Evolutionary conservation across 169 alveolate genomes (phyloP), one percentile per base, ranked within the genome.

Genomic region (Plasmodium falciparum): DNA sequence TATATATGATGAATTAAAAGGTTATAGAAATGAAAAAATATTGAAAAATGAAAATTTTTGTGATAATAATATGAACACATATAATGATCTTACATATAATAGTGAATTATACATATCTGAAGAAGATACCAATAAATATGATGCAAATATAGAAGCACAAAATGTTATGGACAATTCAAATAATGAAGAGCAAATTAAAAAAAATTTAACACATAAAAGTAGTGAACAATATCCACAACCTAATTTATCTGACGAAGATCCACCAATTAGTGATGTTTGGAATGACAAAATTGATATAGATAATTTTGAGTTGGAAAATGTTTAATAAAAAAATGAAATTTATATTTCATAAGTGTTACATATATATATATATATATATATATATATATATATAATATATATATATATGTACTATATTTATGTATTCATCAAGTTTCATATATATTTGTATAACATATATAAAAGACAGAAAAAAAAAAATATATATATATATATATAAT

Each of bases 261-360:
- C 73, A 47, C 83, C 69, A 69, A 63, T 80, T 54, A 69, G 66
- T 33, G 90, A 80, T 17, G 90, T 80, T 2, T 80, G 90, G 90
- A 45, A 69, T 58, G 90, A 80, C 33, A 56, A 80, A 80, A 80
- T 80, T 33, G 90, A 80, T 33, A 29, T 80, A 43, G 90, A 80
- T 0, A 80, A 26, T 62, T 69, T 80, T 26, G 72, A 80, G 20
- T 49, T 66, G 26, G 73, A 54, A 3, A 54, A 76, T 12, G 26
- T 47, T 33, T 49, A 76, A 76, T 63, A 63, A 6, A 49, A 13
- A n/a, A 76, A 65, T 61, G 13, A 26, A 66, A 66, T 66, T 13
- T 15, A 52, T 52, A n/a, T 52, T 12, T 12, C 22, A 56, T 20
- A 72, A 39, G 24, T 39, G 12, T n/a, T 17, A 52, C 33, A 73